phyloP scores from a whole-genome alignment of 495 filamentous ascomycete genomes.

The Aspergillus kassunensis region DNA sequence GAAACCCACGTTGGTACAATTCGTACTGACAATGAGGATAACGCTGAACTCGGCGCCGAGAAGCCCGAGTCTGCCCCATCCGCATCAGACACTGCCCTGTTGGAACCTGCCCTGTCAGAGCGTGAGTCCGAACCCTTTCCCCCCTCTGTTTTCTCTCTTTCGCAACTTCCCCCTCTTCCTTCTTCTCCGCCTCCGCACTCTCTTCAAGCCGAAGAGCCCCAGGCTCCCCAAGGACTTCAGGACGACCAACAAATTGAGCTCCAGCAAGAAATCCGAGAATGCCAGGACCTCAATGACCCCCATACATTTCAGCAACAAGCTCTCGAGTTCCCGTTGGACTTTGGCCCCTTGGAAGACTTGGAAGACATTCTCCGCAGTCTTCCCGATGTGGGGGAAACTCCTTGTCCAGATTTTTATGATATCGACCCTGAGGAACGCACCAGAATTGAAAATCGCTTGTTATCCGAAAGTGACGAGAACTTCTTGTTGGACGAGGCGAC shows the following conservation, averaged over 20 bases:
- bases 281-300: not conserved
- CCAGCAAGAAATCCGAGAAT: no score
- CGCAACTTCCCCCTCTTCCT: not conserved
- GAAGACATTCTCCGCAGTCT: not conserved
- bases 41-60: conserved; percentile 2
- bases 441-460: no score
- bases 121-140: conserved; percentile 6
- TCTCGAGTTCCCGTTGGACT: not conserved
- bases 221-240: not conserved
- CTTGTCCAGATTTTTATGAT: not conserved
- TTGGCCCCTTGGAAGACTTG: not conserved
- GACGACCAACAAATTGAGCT: not conserved
- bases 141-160: not conserved
- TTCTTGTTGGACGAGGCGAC: not conserved
- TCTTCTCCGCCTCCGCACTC: not conserved
- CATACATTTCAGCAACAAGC: not conserved
- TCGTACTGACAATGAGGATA: not conserved
- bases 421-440: no score
- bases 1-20: not conserved
- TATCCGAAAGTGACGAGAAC: no score
- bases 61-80: not conserved
- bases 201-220: not conserved
- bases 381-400: conserved; percentile 1
- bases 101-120: conserved; percentile 12
- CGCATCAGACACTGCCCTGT: conserved; percentile 2